Conservation (phyloP, 176 grass and related monocot species). For the Tillandsia fasciculata region DNA sequence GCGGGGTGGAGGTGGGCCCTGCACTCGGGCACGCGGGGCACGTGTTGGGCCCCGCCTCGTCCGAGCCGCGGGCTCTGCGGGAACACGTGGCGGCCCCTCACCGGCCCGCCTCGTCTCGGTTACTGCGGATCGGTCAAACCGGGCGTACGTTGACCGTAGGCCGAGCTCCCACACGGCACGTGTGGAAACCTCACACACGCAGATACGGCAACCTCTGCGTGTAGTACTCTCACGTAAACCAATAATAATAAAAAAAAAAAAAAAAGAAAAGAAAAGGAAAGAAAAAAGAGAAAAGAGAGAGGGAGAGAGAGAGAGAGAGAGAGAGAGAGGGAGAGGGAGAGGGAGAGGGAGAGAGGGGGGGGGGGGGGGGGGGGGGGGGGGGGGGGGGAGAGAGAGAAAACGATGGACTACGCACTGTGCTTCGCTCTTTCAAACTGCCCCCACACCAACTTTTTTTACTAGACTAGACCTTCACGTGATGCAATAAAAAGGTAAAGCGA, state of each 20-base stretch:
- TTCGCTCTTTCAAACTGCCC: background rate
- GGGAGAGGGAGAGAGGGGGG: no score
- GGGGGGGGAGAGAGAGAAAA: no score
- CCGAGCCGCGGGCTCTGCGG: background rate
- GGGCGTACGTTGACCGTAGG: background rate
- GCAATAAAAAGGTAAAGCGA: background rate
- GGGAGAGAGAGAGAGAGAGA: no score
- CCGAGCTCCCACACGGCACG: background rate
- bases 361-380: no score
- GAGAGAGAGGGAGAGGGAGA: no score
- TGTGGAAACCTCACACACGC: no score
- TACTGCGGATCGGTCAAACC: background rate
- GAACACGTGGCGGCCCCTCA: background rate
- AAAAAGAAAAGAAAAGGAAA: no score
- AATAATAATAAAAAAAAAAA: no score
- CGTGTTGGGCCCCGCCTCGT: background rate
- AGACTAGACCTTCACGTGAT: background rate
- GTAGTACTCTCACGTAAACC: no score
- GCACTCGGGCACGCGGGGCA: background rate
- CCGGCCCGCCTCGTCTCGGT: background rate
- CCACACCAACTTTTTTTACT: background rate
- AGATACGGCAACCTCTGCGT: no score
- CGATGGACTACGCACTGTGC: background rate
- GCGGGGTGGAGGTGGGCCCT: background rate
- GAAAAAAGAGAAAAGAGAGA: no score